Base-by-base conservation (phyloP, 2,329 filamentous ascomycete genomes). In the Phialophora tarda region DNA sequence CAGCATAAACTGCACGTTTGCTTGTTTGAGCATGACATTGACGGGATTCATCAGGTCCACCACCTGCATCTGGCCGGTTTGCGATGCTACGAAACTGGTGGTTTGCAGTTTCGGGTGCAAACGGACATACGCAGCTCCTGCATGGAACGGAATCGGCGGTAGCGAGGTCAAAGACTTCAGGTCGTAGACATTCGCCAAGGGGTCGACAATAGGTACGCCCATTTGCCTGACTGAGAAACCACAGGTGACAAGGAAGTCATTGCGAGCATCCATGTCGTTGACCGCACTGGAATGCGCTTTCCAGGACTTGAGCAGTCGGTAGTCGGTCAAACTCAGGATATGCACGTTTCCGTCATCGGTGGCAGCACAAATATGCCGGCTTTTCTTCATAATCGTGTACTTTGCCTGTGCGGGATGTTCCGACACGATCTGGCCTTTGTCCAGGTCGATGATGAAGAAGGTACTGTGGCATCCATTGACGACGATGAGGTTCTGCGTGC, bases 101-200 rank as follows among this genome's bases (percentile, higher is more conserved):
- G 95, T 97, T 23, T 93, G 90, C 86, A 99, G 91, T 73, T 93
- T 90, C 1, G 96, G 95, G 77, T 99, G 95, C 91, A 99, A 95
- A 65, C 95, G 89, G 50, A 97, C 93, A 80, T 93, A 96, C 41
- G 95, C 94, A 44, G 94, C 95, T 10, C 95, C 93, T 2, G 93
- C 90, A 64, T 95, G 94, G 66, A 89, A 99, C 0, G 95, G 92
- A 50, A 99, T 94, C 0, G 95, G 95, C 4, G 92, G 90, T 75
- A 97, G 87, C 24, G 93, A 92, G 21, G 88, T 86, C 81, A 97
- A 86, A 54, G 92, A 95, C 79, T 97, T 97, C 55, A 99, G 84
- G 75, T 98, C 94, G 75, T 96, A 98, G 38, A 98, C 93, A 73
- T 97, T 96, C 66, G 97, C 92, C 65, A 98, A 89, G 0, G 93